These are phyloP conservation scores for Rhodotorula kratochvilovae DNA, from an alignment of 768 basidiomycete genomes.

Conservation along the genomic window DNA sequence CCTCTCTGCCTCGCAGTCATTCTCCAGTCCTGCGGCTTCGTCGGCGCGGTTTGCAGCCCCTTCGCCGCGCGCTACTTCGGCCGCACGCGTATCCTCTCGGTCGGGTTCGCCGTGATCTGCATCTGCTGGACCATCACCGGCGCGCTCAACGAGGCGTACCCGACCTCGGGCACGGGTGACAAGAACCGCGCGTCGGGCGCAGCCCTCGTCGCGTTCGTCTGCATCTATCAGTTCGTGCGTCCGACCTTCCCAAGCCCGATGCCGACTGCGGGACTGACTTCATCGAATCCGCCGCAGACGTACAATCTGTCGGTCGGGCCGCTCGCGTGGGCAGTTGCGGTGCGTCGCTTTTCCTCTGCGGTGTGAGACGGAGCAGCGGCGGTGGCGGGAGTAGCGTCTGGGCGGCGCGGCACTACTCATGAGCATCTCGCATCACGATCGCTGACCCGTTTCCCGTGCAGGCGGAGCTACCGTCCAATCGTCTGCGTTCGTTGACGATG, in stretches of 20 bases:
- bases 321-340: slow-evolving; percentile 31
- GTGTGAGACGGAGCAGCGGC: background rate
- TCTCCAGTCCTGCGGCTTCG: slow-evolving; percentile 29
- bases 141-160: slow-evolving; percentile 25
- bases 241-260: no score
- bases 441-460: background rate
- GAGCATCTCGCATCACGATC: no score
- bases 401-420: no score
- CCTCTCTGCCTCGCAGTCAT: slow-evolving; percentile 3
- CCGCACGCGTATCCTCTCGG: slow-evolving; percentile 24
- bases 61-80: slow-evolving; percentile 23
- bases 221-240: slow-evolving; percentile 9
- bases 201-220: slow-evolving; percentile 34
- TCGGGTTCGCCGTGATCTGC: slow-evolving; percentile 17
- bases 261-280: no score
- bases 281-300: background rate
- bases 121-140: slow-evolving; percentile 29
- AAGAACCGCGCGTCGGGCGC: background rate
- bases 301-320: slow-evolving; percentile 23
- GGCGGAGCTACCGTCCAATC: slow-evolving; percentile 36
- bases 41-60: slow-evolving; percentile 1
- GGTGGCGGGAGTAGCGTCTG: no score
- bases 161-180: background rate
- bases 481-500: slow-evolving; percentile 32
- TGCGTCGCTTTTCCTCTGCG: background rate